phyloP scores from a whole-genome alignment of 2,329 filamentous ascomycete species.

The Fusarium sp. region DNA sequence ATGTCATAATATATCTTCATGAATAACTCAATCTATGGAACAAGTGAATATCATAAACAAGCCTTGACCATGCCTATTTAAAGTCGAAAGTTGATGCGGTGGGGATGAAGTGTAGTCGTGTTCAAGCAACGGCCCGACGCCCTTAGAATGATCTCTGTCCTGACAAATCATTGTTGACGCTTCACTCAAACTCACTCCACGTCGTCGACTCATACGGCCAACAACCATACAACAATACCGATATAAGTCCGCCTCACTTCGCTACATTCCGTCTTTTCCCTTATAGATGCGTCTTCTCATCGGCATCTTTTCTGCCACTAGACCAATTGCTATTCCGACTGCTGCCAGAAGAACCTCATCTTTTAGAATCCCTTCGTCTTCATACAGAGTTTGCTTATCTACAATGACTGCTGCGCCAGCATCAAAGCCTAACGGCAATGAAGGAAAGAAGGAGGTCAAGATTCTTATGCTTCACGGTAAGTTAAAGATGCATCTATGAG shows the following conservation, averaged over 20 bases:
- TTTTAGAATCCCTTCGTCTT: slow-evolving; percentile 10
- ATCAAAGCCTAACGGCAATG: slow-evolving; percentile 48
- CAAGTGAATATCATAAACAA: background rate
- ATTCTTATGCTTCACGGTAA: slow-evolving; percentile 82
- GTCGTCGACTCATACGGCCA: slow-evolving; percentile 39
- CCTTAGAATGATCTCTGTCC: slow-evolving; percentile 23
- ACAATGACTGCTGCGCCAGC: slow-evolving; percentile 44
- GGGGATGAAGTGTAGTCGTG: slow-evolving; percentile 30
- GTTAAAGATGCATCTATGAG: slow-evolving; percentile 15
- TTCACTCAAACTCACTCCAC: slow-evolving; percentile 20
- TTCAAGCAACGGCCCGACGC: slow-evolving; percentile 33
- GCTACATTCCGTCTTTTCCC: background rate
- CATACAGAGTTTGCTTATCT: slow-evolving; percentile 22
- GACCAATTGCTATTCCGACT: slow-evolving; percentile 26
- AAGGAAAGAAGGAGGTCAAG: slow-evolving; percentile 64
- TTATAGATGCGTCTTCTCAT: slow-evolving; percentile 40
- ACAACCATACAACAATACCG: slow-evolving; percentile 1
- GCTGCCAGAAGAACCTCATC: slow-evolving; percentile 17
- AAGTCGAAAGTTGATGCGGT: slow-evolving; percentile 7
- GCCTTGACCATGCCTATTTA: background rate
- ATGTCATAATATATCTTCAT: background rate
- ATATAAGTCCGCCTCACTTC: slow-evolving; percentile 5
- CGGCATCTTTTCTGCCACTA: slow-evolving; percentile 23
- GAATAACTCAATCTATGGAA: background rate
- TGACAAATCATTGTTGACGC: slow-evolving; percentile 45